A percentile compares a stretch with the other conserved stretches of the same genome.
Evolutionary conservation across 2,329 filamentous ascomycete species (phyloP).

Genomic region (Xylaria sp.): DNA sequence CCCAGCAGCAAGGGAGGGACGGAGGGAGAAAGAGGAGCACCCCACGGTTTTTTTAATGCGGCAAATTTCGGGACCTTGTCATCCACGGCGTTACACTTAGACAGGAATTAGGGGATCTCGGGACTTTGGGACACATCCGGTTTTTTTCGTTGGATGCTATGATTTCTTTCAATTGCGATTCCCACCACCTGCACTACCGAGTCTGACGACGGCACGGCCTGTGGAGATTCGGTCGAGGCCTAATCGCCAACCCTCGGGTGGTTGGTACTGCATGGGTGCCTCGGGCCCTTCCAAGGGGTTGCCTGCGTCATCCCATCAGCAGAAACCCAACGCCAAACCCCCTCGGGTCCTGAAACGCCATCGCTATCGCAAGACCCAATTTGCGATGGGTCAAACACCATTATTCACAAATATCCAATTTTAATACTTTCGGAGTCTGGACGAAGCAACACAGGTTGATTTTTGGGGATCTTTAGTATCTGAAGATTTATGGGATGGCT

Average conservation of each 20-base stretch:
- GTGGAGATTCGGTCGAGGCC: conserved; percentile 5
- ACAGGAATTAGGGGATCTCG: conserved; percentile 22
- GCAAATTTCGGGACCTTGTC: conserved; percentile 21
- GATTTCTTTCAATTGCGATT: conserved; percentile 14
- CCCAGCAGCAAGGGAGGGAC: conserved; percentile 22
- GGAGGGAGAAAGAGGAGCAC: conserved; percentile 21
- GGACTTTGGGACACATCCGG: conserved; percentile 18
- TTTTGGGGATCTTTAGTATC: conserved; percentile 14
- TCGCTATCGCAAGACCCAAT: not conserved
- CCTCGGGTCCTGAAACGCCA: not conserved
- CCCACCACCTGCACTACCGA: conserved; percentile 13
- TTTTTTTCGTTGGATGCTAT: conserved; percentile 14
- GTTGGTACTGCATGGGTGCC: conserved; percentile 1
- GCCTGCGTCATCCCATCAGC: not conserved
- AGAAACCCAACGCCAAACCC: not conserved
- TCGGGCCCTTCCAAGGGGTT: not conserved
- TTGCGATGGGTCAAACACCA: not conserved
- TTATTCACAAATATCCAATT: conserved; percentile 5
- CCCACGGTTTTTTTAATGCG: conserved; percentile 21
- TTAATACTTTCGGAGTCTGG: conserved; percentile 33
- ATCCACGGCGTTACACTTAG: conserved; percentile 33
- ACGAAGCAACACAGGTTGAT: conserved; percentile 22
- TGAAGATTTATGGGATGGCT: conserved; percentile 30
- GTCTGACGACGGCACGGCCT: conserved; percentile 6
- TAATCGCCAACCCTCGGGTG: conserved; percentile 13